phyloP scores from a whole-genome alignment of 1,139 yeast species.

The Pneumocystis carinii region DNA sequence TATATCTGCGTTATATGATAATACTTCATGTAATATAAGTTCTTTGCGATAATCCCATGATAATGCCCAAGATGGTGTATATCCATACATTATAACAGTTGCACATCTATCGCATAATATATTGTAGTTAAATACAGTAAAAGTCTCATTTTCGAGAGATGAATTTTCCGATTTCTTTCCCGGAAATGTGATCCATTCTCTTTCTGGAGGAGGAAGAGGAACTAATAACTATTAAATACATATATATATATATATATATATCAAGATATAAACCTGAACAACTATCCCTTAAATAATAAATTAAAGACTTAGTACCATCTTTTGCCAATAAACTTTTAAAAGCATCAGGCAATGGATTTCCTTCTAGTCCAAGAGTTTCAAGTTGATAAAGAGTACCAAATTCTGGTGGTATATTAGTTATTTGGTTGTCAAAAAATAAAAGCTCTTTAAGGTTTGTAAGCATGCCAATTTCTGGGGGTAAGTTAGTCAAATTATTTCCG shows the following conservation, averaged over 20 bases:
- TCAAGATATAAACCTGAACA: conserved; percentile 32
- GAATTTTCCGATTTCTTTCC: conserved; percentile 16
- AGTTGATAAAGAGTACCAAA: conserved; percentile 77
- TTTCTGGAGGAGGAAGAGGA: conserved; percentile 44
- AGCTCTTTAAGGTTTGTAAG: conserved; percentile 67
- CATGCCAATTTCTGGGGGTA: conserved; percentile 74
- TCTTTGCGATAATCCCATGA: conserved; percentile 86
- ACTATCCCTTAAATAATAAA: conserved; percentile 65
- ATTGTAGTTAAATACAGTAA: conserved; percentile 76
- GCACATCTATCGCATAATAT: conserved; percentile 94
- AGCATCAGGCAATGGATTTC: conserved; percentile 65
- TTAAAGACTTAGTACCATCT: conserved; percentile 73
- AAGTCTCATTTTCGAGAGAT: conserved; percentile 26
- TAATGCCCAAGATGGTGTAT: conserved; percentile 95
- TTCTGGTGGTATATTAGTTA: conserved; percentile 61
- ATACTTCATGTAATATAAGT: conserved; percentile 55
- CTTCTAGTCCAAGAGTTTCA: conserved; percentile 81
- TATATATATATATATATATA: not conserved
- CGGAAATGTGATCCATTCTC: conserved; percentile 22
- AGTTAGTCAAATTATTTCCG: conserved; percentile 49
- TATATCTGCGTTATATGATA: conserved; percentile 52
- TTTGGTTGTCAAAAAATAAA: conserved; percentile 74
- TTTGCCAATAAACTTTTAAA: conserved; percentile 56
- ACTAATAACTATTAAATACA: conserved; percentile 19
- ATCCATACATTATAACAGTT: conserved; percentile 77